These are phyloP conservation scores for Hydnomerulius pinastri DNA, from an alignment of 768 basidiomycete species.

Conservation along the genomic window DNA sequence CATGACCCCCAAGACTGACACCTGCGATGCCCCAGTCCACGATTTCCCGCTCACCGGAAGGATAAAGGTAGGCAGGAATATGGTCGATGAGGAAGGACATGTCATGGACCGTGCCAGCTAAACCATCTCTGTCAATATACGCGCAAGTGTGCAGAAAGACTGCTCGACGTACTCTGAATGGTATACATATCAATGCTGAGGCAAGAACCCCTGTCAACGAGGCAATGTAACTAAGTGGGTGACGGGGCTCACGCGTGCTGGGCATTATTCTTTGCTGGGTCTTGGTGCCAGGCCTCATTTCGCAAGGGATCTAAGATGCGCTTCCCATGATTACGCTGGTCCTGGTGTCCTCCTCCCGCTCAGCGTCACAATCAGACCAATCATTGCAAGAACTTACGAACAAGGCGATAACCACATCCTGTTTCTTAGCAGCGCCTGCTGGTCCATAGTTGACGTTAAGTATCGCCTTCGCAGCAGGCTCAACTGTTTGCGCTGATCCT, in stretches of 20 bases:
- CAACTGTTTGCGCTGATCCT: constrained; percentile 11
- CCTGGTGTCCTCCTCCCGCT: constrained; percentile 13
- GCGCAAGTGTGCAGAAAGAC: background rate
- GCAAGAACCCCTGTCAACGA: constrained; percentile 3
- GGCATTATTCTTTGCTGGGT: constrained; percentile 24
- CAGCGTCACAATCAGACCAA: background rate
- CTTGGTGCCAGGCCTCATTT: constrained; percentile 26
- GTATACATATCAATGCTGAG: constrained; percentile 32
- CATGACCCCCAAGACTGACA: constrained; percentile 82
- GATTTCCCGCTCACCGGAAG: constrained; percentile 58
- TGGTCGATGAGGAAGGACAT: constrained; percentile 83
- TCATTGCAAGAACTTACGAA: constrained; percentile 21
- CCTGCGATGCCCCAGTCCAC: constrained; percentile 74
- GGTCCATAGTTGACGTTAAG: constrained; percentile 20
- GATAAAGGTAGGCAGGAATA: constrained; percentile 73
- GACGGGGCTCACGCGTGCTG: constrained; percentile 34
- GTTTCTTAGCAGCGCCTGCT: constrained; percentile 13
- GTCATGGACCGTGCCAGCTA: constrained; percentile 68
- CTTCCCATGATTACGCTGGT: constrained; percentile 34
- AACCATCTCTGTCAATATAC: constrained; percentile 5
- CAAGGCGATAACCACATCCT: constrained; percentile 28
- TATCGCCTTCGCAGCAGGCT: constrained; percentile 18
- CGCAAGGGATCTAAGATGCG: constrained; percentile 25
- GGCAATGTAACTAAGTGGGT: background rate
- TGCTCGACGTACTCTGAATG: constrained; percentile 28